phyloP scores from a whole-genome alignment of 106 monocot species.

The Hemerocallis citrina region DNA sequence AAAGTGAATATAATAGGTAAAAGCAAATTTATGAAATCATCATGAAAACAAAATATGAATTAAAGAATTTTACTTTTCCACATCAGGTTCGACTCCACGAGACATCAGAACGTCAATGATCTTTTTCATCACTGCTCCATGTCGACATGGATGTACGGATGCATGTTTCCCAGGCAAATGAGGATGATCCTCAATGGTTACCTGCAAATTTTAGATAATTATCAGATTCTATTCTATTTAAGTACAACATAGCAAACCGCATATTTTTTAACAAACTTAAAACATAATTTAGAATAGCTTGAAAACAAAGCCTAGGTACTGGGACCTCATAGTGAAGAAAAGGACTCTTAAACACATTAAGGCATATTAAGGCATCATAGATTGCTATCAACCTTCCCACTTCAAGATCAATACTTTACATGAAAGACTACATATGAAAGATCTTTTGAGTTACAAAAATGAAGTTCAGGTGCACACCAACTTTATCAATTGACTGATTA shows the following conservation, averaged over 20 bases:
- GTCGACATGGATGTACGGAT: slow-evolving; percentile 92
- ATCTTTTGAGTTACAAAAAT: too few relatives aligned
- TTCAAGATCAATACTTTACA: too few relatives aligned
- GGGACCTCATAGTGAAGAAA: too few relatives aligned
- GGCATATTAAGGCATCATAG: too few relatives aligned
- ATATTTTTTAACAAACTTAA: too few relatives aligned
- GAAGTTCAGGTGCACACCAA: too few relatives aligned
- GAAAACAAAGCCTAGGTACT: too few relatives aligned
- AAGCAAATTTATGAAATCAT: neutral
- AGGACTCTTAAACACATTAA: too few relatives aligned
- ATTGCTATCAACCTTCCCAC: too few relatives aligned
- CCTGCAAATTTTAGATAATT: slow-evolving; percentile 33
- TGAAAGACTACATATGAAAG: too few relatives aligned
- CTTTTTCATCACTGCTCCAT: slow-evolving; percentile 99
- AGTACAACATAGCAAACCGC: neutral
- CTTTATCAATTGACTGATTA: too few relatives aligned
- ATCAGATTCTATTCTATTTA: neutral
- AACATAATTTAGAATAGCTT: too few relatives aligned
- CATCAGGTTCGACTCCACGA: slow-evolving; percentile 92
- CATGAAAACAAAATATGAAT: neutral
- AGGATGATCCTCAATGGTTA: slow-evolving; percentile 99
- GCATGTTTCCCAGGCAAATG: slow-evolving; percentile 97
- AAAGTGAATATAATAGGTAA: neutral
- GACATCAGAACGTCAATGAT: slow-evolving; percentile 96
- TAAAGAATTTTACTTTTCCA: slow-evolving; percentile 73